phyloP scores from a whole-genome alignment of 257 asterid species.

The Mentha longifolia region DNA sequence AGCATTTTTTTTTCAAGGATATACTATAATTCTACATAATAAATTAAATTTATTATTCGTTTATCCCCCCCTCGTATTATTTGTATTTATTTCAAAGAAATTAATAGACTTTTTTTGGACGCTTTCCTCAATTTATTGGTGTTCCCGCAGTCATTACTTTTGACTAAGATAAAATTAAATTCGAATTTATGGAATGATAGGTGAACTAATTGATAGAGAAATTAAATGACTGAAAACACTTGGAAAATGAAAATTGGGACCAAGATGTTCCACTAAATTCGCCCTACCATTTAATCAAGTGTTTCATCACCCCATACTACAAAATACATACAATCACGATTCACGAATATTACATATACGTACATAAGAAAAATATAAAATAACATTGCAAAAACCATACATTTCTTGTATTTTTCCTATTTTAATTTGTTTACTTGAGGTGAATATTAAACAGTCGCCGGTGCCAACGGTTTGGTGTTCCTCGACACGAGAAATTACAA shows the following conservation, averaged over 20 bases:
- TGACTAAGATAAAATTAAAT: background rate
- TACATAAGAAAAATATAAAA: no score
- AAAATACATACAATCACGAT: no score
- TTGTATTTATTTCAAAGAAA: background rate
- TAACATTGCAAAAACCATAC: background rate
- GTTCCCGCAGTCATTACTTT: background rate
- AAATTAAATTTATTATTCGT: background rate
- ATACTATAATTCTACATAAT: slow-evolving; percentile 9
- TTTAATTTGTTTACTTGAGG: no score
- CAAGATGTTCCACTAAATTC: background rate
- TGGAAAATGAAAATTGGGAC: background rate
- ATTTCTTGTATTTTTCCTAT: background rate
- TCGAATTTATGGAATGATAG: background rate
- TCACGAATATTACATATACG: no score
- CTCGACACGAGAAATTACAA: no score
- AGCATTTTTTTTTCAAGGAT: slow-evolving; percentile 5
- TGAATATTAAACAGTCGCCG: no score
- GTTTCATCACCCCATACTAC: background rate
- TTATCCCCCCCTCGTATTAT: background rate
- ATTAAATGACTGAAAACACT: background rate
- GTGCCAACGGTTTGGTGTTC: no score
- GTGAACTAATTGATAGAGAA: background rate
- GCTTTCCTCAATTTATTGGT: background rate
- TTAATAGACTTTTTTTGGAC: background rate
- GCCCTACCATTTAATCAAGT: background rate